Base-by-base conservation (phyloP, 2,329 filamentous ascomycete species). In the Neonectria neomacrospora region DNA sequence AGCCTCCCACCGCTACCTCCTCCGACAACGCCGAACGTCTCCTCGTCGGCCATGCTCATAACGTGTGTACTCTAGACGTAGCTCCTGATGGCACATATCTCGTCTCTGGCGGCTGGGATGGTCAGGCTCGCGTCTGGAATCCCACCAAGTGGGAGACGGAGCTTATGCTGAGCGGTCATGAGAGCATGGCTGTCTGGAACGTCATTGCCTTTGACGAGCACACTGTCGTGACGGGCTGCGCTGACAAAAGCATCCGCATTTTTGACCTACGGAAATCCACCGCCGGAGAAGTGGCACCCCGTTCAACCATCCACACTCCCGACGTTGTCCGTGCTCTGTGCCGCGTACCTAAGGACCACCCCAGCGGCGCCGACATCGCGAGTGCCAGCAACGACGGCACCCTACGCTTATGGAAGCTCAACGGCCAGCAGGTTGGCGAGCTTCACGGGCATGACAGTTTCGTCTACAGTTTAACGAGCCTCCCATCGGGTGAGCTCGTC, bases 71-170 rank as follows among this genome's bases (percentile, higher is more conserved):
- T 9, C 80, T 99, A 47, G 93, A 97, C 73, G 90, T 93, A 16
- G 90, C 90, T 54, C 86, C 90, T 1, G 86, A 89, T 63, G 91
- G 90, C 2, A 86, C 82, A 48, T 92, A 89, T 76, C 84, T 98
- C 42, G 90, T 97, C 50, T 98, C 95, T 68, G 96, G 95, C 32
- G 92, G 94, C 72, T 99, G 96, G 96, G 96, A 99, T 78, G 88
- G 88, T 30, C 91, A 94, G 67, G 94, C 93, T 28, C 90, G 93
- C 58, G 81, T 98, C 55, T 99, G 96, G 96, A 86, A 85, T 66
- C 82, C 96, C n/a, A 87, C 88, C 42, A 94, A 91, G 69, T 97
- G 95, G 92, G 93, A 96, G 74, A 87, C 87, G 10, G 87, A 91
- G 67, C 80, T 89, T 12, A 75, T 91, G 50, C 83, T 99, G 18